Evolutionary conservation across 305 asterid species (phyloP).

Genomic region (Solanum hybrid): DNA sequence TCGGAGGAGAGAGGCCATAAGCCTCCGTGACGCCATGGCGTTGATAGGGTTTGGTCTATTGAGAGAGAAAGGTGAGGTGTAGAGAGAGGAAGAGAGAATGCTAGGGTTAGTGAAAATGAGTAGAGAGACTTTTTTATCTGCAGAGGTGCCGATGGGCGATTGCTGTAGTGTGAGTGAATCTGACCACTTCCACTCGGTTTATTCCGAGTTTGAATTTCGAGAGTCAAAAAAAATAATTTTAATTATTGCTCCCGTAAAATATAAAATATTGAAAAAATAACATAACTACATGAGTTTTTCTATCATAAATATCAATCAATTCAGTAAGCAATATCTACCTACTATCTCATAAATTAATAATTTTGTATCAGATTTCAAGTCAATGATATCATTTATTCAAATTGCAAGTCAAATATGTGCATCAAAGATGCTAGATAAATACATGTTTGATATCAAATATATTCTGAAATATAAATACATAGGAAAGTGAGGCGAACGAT

Average conservation of each 20-base stretch:
- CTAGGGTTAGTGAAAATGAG: conserved; percentile 36
- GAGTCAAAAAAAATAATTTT: neutral
- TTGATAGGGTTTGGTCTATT: conserved; percentile 14
- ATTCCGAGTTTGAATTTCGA: neutral
- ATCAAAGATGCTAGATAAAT: neutral
- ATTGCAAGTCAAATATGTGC: neutral
- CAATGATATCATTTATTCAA: too few species aligned
- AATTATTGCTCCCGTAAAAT: neutral
- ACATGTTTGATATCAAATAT: too few species aligned
- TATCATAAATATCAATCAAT: neutral
- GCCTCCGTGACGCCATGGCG: conserved; percentile 91
- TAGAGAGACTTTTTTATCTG: neutral
- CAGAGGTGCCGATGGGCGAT: neutral
- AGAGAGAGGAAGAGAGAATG: conserved; percentile 7
- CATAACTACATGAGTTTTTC: neutral
- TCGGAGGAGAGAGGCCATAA: conserved; percentile 69
- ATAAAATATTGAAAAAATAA: neutral
- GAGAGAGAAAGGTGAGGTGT: conserved; percentile 14
- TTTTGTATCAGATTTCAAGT: neutral
- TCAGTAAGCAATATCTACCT: neutral
- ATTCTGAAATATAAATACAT: neutral
- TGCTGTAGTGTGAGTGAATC: neutral
- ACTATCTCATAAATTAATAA: neutral
- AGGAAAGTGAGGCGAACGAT: neutral
- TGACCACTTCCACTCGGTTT: neutral